A percentile compares a stretch with the other conserved stretches of the same genome.
These are phyloP conservation scores for Rhynchospora pubera DNA, from an alignment of 176 grass and related monocot species.

Conservation along the genomic window DNA sequence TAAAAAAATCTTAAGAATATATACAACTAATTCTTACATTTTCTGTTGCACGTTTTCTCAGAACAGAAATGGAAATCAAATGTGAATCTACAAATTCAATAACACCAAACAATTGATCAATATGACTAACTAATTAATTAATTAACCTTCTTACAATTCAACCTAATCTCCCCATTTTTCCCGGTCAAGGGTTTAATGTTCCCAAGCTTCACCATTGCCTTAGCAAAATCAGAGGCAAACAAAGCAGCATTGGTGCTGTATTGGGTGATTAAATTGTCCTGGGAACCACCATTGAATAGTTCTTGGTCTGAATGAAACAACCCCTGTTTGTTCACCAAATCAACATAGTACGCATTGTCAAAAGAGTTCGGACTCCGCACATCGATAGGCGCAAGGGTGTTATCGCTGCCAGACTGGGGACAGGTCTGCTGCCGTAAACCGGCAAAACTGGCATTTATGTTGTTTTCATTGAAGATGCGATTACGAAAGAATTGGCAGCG, in stretches of 20 bases:
- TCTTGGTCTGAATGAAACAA: constrained; percentile 76
- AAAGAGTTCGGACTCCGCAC: no score
- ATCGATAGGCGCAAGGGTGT: no score
- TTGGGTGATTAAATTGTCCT: constrained; percentile 38
- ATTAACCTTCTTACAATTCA: constrained; percentile 56
- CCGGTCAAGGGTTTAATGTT: constrained; percentile 27
- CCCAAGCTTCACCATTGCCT: constrained; percentile 57
- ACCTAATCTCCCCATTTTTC: constrained; percentile 42
- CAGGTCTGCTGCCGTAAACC: no score
- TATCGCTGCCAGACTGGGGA: no score
- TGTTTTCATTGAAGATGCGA: no score
- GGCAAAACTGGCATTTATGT: no score
- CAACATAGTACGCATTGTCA: constrained; percentile 61
- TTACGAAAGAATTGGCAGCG: no score
- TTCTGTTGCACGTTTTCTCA: neutral
- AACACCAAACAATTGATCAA: neutral
- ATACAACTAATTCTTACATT: neutral
- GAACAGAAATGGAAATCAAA: neutral
- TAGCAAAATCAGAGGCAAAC: constrained; percentile 38
- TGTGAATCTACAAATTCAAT: neutral
- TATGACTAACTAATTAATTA: constrained; percentile 22
- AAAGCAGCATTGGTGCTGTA: constrained; percentile 36
- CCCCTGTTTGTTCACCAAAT: constrained; percentile 40
- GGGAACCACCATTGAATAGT: constrained; percentile 33
- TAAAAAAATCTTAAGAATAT: neutral